These are phyloP conservation scores for Solanum hybrid DNA, from an alignment of 305 asterid species.

Conservation along the genomic window DNA sequence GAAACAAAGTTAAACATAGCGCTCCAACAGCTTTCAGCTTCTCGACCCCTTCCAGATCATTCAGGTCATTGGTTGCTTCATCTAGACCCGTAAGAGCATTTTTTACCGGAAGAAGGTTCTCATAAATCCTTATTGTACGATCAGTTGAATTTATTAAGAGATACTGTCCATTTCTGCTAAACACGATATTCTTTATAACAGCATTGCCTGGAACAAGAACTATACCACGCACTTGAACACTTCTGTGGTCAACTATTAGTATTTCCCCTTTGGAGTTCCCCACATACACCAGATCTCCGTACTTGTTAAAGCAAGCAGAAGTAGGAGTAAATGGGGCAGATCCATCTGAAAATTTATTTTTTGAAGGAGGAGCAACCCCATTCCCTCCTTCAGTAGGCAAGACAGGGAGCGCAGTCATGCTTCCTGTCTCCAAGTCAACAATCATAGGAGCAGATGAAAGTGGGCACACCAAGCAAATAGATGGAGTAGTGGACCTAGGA, in stretches of 20 bases:
- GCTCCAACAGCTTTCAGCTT: conserved; percentile 63
- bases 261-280: conserved; percentile 91
- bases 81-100: conserved; percentile 43
- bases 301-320: conserved; percentile 80
- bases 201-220: conserved; percentile 59
- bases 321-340: conserved; percentile 77
- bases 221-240: conserved; percentile 39
- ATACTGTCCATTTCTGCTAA: conserved; percentile 73
- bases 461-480: conserved; percentile 77
- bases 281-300: conserved; percentile 70
- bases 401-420: conserved; percentile 57
- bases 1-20: conserved; percentile 49
- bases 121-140: conserved; percentile 67
- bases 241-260: conserved; percentile 52
- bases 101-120: conserved; percentile 69
- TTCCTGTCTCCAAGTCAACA: conserved; percentile 47
- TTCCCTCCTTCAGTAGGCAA: conserved; percentile 40
- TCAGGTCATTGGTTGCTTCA: conserved; percentile 19
- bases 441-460: conserved; percentile 81
- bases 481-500: conserved; percentile 71
- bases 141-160: conserved; percentile 81
- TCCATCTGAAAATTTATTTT: conserved; percentile 71
- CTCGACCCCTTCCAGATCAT: conserved; percentile 49
- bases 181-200: conserved; percentile 75
- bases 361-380: conserved; percentile 40